Base-by-base conservation (phyloP, 495 filamentous ascomycete genomes). In the Apiosordaria backusii region DNA sequence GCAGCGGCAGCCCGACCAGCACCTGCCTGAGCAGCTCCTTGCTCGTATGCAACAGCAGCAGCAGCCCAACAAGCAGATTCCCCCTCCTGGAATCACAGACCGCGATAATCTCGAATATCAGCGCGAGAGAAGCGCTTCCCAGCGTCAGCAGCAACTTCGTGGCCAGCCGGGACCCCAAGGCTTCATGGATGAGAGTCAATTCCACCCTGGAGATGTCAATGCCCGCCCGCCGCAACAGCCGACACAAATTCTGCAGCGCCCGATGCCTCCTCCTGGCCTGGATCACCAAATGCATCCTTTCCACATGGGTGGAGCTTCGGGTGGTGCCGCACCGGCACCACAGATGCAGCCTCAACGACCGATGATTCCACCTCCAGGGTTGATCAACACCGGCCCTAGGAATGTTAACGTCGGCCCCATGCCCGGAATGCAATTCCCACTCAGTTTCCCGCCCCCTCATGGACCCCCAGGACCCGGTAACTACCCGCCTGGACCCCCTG, bases 211-310 rank as follows among this genome's bases (percentile, higher is more conserved):
- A 1, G 80, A 83, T 40, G 68, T 76, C 22, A 78, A 81, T 27
- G 59, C 35, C 66, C 81, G 79, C 22, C 53, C 68, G 50, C 66
- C 65, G 52, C 73, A 69, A 25, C 75, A 76, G 52, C 79, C 77
- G 23, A 86, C 83, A 4, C 82, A 85, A 65, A 86, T 86, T 53
- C 75, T 86, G 21, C 83, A 85, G 68, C 82, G 84, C 15, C 80
- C 79, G 13, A 82, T 82, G 57, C 82, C 82, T 53, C 82, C 79
- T 16, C 82, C 82, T 9, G 83, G 81, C 13, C 71, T 83, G 23
- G 81, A 86, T 24, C 77, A 78, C 58, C 81, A 82, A 64, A 81
- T 83, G 73, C 79, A 77, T 64, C 77, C 71, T 18, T 82, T 80
- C 76, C 76, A 79, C 67, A 77, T 78, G 66, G 74, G 70, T 60